These are phyloP conservation scores for Fusarium sp. DNA, from an alignment of 2,329 filamentous ascomycete species.

Conservation along the genomic window DNA sequence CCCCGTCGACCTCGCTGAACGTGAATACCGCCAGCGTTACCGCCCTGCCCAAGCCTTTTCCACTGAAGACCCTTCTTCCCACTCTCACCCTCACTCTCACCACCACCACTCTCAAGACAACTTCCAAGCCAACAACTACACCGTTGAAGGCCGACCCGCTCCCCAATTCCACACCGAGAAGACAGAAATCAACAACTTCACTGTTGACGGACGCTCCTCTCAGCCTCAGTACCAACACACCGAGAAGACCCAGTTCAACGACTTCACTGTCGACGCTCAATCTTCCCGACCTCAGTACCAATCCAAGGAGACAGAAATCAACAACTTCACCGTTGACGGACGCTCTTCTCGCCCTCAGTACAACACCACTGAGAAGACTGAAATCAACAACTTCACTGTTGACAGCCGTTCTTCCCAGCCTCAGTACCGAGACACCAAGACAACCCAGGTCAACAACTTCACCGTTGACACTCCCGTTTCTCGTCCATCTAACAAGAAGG, in stretches of 20 bases:
- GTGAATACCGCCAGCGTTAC: constrained; percentile 73
- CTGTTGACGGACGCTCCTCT: constrained; percentile 47
- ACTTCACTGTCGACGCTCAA: constrained; percentile 35
- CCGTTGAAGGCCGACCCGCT: constrained; percentile 41
- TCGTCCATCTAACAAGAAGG: constrained; percentile 64
- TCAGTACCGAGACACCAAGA: constrained; percentile 39
- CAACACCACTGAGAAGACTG: constrained; percentile 43
- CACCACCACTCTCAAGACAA: constrained; percentile 47
- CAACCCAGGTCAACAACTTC: constrained; percentile 44
- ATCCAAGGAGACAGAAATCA: constrained; percentile 42
- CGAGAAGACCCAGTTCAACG: constrained; percentile 39
- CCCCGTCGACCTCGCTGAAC: constrained; percentile 73
- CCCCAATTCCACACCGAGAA: constrained; percentile 42
- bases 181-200: constrained; percentile 48
- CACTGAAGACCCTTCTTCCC: constrained; percentile 52
- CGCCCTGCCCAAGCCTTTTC: constrained; percentile 60
- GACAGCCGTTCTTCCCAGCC: constrained; percentile 42
- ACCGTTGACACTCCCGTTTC: constrained; percentile 54
- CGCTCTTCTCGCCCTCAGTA: constrained; percentile 33
- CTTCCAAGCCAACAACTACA: constrained; percentile 45
- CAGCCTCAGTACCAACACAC: constrained; percentile 29
- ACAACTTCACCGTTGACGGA: constrained; percentile 49
- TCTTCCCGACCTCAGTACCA: constrained; percentile 32
- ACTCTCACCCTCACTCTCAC: constrained; percentile 51
- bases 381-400: constrained; percentile 50